Conservation (phyloP, 805 yeast species). For the Groenewaldozyma salmanticensis region DNA sequence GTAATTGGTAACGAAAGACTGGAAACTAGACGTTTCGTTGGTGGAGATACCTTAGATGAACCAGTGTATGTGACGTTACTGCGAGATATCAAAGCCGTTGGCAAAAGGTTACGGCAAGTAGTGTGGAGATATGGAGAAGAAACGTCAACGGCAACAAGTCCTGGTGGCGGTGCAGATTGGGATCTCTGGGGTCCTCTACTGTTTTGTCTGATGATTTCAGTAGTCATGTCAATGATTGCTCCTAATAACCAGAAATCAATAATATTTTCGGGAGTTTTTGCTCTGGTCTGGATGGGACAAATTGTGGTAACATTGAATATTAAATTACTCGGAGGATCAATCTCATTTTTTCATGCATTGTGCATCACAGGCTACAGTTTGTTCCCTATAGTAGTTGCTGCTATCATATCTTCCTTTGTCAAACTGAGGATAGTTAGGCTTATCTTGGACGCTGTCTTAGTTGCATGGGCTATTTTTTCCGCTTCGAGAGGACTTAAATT, state of each 20-base stretch:
- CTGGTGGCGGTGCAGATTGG: slow-evolving; percentile 22
- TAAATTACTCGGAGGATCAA: slow-evolving; percentile 50
- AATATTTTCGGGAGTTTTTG: slow-evolving; percentile 56
- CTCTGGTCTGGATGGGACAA: slow-evolving; percentile 54
- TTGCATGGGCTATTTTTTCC: slow-evolving; percentile 56
- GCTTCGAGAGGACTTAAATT: slow-evolving; percentile 50
- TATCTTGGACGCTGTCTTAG: slow-evolving; percentile 36
- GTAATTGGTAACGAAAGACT: slow-evolving; percentile 22
- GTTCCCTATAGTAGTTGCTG: slow-evolving; percentile 54
- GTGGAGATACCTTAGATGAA: slow-evolving; percentile 67
- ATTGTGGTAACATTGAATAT: slow-evolving; percentile 54
- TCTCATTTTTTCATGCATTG: slow-evolving; percentile 57
- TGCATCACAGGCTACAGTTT: slow-evolving; percentile 62
- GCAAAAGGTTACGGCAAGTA: slow-evolving; percentile 34
- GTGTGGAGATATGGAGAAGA: slow-evolving; percentile 30
- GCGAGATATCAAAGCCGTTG: slow-evolving; percentile 38
- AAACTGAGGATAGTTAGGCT: slow-evolving; percentile 41
- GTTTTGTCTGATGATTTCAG: slow-evolving; percentile 47
- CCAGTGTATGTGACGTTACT: slow-evolving; percentile 49
- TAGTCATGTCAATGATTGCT: slow-evolving; percentile 37
- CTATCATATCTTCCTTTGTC: slow-evolving; percentile 40
- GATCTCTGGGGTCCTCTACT: slow-evolving; percentile 57
- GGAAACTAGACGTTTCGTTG: slow-evolving; percentile 43
- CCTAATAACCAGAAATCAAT: slow-evolving; percentile 36
- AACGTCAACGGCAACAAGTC: slow-evolving; percentile 8